Evolutionary conservation across 495 filamentous ascomycete species (phyloP), one percentile per base, ranked within the genome.

Genomic region (Hypoxylon subgilvum): DNA sequence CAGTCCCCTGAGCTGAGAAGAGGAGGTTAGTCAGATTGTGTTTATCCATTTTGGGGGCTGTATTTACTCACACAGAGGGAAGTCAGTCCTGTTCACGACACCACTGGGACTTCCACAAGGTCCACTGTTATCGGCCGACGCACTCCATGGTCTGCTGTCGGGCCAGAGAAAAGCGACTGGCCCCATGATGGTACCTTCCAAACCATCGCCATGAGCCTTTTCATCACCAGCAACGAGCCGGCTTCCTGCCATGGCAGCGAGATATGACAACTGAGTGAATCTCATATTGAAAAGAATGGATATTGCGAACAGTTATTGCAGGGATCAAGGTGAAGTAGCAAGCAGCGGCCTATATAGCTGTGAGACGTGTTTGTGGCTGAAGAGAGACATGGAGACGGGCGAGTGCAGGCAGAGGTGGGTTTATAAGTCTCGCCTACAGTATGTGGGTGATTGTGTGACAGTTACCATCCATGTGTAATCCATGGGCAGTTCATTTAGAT

Each of bases 121-220:
- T 0, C 70, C 73, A 8, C 55, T 72, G 50, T 80, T 82, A 49
- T 82, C 80, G 14, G 70, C 48, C 1, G 68, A 65, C 40, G 71
- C 74, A 46, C 65, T 70, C 77, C 78, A 83, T 2, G 64, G 48
- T 19, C 80, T 72, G 58, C 80, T 74, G 5, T 68, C 67, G 3
- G 80, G 80, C 80, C 80, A 83, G 22, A 83, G 61, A 56, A 83
- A 82, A 16, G 78, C 79, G 13, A 76, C 79, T 4, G 80, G 77
- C 0, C 80, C 80, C 78, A 82, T 82, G n/a, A 57, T 40, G 6
- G 51, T 63, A 1, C 69, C 69, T 25, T 68, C 70, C 9, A 57
- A 52, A 28, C 65, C 72, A 25, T 74, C 46, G 4, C 66, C 69
- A 30, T 71, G 68, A 41, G 31, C 55, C 31, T 60, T 50, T 10